Conservation (phyloP, 345 rosid genomes). For the Salix udensis region DNA sequence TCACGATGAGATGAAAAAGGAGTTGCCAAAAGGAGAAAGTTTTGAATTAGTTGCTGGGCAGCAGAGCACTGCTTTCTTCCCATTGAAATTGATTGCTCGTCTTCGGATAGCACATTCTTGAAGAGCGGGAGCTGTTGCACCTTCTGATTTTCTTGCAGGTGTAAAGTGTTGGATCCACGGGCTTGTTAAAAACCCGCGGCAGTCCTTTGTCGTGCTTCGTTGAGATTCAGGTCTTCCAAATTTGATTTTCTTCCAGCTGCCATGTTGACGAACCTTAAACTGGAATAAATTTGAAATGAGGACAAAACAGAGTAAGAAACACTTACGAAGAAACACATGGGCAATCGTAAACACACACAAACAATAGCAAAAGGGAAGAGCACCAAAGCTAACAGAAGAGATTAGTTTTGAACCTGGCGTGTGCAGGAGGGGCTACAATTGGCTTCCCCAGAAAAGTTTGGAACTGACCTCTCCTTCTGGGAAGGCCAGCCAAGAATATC, state of each 20-base stretch:
- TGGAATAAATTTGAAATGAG: constrained; percentile 19
- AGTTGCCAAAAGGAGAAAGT: constrained; percentile 20
- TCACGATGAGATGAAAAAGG: constrained; percentile 20
- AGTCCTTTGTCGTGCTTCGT: constrained; percentile 18
- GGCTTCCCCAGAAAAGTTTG: constrained; percentile 25
- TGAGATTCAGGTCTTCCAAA: constrained; percentile 46
- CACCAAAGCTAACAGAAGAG: background rate
- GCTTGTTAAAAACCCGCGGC: constrained; percentile 37
- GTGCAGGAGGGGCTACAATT: constrained; percentile 7
- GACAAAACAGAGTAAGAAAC: background rate
- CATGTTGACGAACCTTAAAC: constrained; percentile 73
- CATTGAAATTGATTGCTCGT: constrained; percentile 24
- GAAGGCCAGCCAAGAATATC: constrained; percentile 35
- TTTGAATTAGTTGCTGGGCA: constrained; percentile 28
- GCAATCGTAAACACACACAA: background rate
- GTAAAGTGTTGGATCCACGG: constrained; percentile 70
- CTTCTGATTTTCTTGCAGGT: constrained; percentile 24
- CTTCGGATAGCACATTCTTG: constrained; percentile 19
- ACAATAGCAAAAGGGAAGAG: background rate
- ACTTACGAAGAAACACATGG: constrained; percentile 4
- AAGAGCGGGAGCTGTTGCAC: constrained; percentile 5
- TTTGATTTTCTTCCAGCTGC: constrained; percentile 49
- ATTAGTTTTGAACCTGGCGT: constrained; percentile 51
- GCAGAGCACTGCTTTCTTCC: constrained; percentile 34
- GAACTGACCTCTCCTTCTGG: constrained; percentile 29